Base-by-base conservation (phyloP, 306 rosid species). In the Prinsepia uniflora region DNA sequence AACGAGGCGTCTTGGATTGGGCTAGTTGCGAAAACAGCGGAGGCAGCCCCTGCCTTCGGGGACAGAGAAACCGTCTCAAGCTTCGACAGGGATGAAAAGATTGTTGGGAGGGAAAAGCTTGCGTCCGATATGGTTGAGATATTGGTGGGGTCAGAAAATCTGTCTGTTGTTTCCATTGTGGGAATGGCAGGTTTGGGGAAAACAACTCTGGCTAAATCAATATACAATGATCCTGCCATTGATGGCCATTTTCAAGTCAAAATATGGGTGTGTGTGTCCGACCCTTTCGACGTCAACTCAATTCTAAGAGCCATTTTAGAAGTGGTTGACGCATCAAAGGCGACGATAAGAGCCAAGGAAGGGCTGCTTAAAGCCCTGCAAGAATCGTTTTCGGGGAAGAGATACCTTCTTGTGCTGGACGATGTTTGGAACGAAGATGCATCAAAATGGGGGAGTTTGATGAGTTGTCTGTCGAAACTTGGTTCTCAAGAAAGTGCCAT, bases 151-250 rank as follows among this genome's bases (percentile, higher is more conserved):
- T 50, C 22, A 17, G n/a, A 50, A 0, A 10, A 59, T 10, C 15
- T 68, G 5, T 18, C 75, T 14, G 66, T 78, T 49, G 0, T 73
- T 14, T 54, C 71, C 5, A 78, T 78, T 2, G 78, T 72, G 66
- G 75, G 82, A 11, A 72, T 68, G 70, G 71, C 73, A 0, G 82
- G 82, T 0, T 54, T 78, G 7, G 82, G 82, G 1, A 73, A 73
- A 48, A 73, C 82, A 3, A 66, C 78, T 17, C 22, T 73, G 24
- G 66, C 66, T 1, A 73, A 78, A 22, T 41, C 43, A 1, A 22
- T 72, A 1, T 67, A 49, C 70, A 69, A 78, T 67, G 45, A 78
- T 30, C 52, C 14, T 13, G 1, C 14, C 15, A 55, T 78, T 6
- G 36, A 18, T 4, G n/a, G 15, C 14, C 62, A 53, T 10, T 78